phyloP scores from a whole-genome alignment of 805 yeast species.

The Teunomyces tritomae region DNA sequence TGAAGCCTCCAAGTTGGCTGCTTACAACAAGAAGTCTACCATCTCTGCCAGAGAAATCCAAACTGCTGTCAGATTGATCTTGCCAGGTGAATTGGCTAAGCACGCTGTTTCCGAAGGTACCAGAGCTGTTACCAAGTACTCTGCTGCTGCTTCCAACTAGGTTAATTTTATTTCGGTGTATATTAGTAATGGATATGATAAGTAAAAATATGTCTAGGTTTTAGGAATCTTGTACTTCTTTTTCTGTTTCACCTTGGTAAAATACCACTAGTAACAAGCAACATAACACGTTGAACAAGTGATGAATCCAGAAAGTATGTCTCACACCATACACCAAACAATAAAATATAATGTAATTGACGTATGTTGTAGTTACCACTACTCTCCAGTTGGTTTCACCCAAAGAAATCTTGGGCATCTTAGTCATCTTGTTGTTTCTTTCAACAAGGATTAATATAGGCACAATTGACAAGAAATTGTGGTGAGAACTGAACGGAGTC shows the following conservation, averaged over 20 bases:
- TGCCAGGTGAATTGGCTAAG: slow-evolving; percentile 98
- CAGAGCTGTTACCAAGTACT: slow-evolving; percentile 95
- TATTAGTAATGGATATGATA: slow-evolving; percentile 11
- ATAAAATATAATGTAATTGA: slow-evolving; percentile 53
- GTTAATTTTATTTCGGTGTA: slow-evolving; percentile 12
- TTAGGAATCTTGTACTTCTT: too few species aligned
- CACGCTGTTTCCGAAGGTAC: slow-evolving; percentile 99
- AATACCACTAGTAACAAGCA: slow-evolving; percentile 40
- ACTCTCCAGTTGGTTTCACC: neutral
- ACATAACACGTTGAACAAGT: slow-evolving; percentile 63
- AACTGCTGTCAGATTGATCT: slow-evolving; percentile 96
- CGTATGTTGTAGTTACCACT: slow-evolving; percentile 3
- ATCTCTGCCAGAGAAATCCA: slow-evolving; percentile 98
- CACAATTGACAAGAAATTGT: slow-evolving; percentile 71
- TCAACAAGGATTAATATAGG: slow-evolving; percentile 67
- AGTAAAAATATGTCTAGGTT: neutral
- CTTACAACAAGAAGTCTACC: slow-evolving; percentile 97
- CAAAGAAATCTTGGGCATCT: slow-evolving; percentile 33
- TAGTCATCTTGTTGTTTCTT: slow-evolving; percentile 47
- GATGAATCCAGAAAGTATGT: slow-evolving; percentile 83
- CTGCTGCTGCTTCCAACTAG: slow-evolving; percentile 63
- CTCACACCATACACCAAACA: slow-evolving; percentile 72
- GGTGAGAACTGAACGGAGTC: slow-evolving; percentile 84
- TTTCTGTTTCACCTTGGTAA: slow-evolving; percentile 2
- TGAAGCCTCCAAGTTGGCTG: slow-evolving; percentile 97